Base-by-base conservation (phyloP, 2,329 filamentous ascomycete genomes). In the Aspergillus ibericus region DNA sequence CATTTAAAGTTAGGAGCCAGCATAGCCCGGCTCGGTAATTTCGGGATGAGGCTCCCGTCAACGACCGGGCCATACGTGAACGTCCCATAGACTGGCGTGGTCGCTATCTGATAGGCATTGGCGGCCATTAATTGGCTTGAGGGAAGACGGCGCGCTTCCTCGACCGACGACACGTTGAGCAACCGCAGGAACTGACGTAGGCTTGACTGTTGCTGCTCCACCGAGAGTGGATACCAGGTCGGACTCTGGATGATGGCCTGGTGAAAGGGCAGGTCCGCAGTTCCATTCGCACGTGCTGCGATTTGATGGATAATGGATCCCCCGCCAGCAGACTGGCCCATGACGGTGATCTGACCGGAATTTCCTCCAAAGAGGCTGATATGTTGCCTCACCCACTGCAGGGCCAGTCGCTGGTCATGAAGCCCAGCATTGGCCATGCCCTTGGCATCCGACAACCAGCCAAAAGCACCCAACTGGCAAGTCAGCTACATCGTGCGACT, bases 291-390 rank as follows among this genome's bases (percentile, higher is more conserved):
- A 58, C 75, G 82, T 1, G 81, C 75, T 25, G 82, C 85, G 59
- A 85, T 80, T 56, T 85, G 82, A 63, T 85, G 82, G 71, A 83
- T 77, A 57, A 86, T 78, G 3, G 78, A 81, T 0, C 81, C 82
- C 7, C 75, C 82, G 27, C 83, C 83, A 8, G 83, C 82, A 15
- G 78, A 81, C 59, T 81, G 72, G 3, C 70, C 70, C 61, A 71
- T 68, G 4, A 71, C 62, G 0, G 82, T 84, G 36, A 85, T 78
- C 13, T 75, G 73, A 3, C 74, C 68, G 2, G 77, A 71, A 66
- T 85, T 80, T 12, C 84, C 84, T 9, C 84, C 83, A 62, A 86
- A 87, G 10, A 78, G 69, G 63, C 80, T 72, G 55, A 85, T 84
- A 59, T 84, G 73, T 40, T 79, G 67, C 55, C 82, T 78, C 3